Base-by-base conservation (phyloP, 768 basidiomycete genomes). In the Collybia nuda region DNA sequence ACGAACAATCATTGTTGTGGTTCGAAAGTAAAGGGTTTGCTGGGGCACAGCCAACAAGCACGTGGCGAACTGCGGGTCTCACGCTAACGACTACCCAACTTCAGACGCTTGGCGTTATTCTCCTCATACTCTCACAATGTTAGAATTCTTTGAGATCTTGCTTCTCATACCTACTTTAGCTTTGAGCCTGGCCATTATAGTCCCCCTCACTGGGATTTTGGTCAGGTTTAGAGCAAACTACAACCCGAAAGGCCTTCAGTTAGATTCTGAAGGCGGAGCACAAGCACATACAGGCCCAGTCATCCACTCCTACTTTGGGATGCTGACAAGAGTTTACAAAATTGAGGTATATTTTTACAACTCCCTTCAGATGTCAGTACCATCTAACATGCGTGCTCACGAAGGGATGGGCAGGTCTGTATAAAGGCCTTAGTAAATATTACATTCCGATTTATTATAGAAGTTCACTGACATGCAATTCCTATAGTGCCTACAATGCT, bases 221-320 rank as follows among this genome's bases (percentile, higher is more conserved):
- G 84, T 92, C 6, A 78, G 90, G 41, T 84, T 88, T 63, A 77
- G 91, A 67, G 88, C 88, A 24, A 90, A 93, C 62, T 93, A 88
- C 72, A 90, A 88, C 61, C 91, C 91, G 2, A 88, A 87, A 65
- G 88, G 86, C 29, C 81, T 93, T 36, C 88, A 86, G 46, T 76
- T 93, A 36, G 90, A 92, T 65, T 71, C 77, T 24, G 89, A 90
- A 61, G 89, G 86, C 26, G 83, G 78, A 41, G 85, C 81, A n/a
- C 78, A 84, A 64, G 81, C 88, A 0, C 82, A 90, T 58, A 85
- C 88, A 4, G 86, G 85, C 5, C 91, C 90, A 51, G 78, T 89
- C n/a, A 77, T 93, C 48, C 80, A 79, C 14, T 82, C 85, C 3
- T 90, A 85, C 69, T 79, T 90, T 56, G 81, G 74, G 15, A 93